Conservation (phyloP, 257 asterid species). For the Solanum microdontum region DNA sequence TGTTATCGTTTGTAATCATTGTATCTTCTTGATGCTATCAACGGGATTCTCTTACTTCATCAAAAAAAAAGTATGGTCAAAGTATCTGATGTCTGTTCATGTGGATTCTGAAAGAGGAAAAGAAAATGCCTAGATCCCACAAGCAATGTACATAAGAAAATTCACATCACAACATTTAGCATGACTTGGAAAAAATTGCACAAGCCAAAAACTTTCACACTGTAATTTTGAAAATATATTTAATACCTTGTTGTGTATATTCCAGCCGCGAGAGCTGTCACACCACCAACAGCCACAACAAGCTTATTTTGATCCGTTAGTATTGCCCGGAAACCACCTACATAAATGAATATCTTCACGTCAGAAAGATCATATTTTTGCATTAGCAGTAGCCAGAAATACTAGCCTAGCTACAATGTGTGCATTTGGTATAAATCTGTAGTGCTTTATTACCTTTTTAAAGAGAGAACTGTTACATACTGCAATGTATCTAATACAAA, state of each 20-base stretch:
- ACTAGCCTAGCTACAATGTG: neutral
- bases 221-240: neutral
- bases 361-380: neutral
- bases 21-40: neutral
- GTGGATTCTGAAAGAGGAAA: neutral
- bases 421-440: neutral
- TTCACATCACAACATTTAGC: neutral
- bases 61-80: neutral
- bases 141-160: neutral
- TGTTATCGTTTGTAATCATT: neutral
- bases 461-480: neutral
- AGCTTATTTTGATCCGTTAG: slow-evolving; percentile 85
- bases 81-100: neutral
- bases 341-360: slow-evolving; percentile 6
- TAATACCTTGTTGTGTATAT: slow-evolving; percentile 83
- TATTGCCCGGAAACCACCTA: slow-evolving; percentile 83
- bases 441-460: neutral
- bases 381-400: neutral
- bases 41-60: neutral
- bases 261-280: slow-evolving; percentile 99
- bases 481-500: neutral
- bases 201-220: neutral
- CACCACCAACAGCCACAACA: slow-evolving; percentile 89
- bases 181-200: neutral
- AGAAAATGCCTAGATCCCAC: neutral